Conservation (phyloP, 768 basidiomycete genomes). For the Kwoniella pini region DNA sequence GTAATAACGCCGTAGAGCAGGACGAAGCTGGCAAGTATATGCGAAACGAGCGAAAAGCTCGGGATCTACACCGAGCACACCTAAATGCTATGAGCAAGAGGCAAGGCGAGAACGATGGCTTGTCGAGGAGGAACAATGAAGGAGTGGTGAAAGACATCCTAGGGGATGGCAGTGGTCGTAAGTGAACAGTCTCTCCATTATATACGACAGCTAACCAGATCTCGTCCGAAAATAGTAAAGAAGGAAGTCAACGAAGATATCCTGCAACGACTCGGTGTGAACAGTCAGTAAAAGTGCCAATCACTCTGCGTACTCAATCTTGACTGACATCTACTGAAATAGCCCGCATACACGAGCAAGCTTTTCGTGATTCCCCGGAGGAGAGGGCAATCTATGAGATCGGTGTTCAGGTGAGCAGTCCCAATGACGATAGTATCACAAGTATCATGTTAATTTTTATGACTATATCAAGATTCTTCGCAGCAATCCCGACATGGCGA, state of each 20-base stretch:
- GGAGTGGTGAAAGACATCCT: constrained; percentile 28
- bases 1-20: constrained; percentile 1
- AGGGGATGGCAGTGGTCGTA: constrained; percentile 2
- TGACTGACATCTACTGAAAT: background rate
- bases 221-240: too few species aligned
- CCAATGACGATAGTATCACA: too few species aligned
- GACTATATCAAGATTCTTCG: constrained; percentile 28
- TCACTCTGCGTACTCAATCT: too few species aligned
- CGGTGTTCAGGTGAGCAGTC: constrained; percentile 34
- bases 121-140: constrained; percentile 18
- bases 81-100: constrained; percentile 4
- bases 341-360: constrained; percentile 40
- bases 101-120: constrained; percentile 8
- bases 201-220: background rate
- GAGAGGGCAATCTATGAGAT: constrained; percentile 45
- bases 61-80: constrained; percentile 13
- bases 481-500: constrained; percentile 33
- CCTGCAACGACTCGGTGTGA: constrained; percentile 16
- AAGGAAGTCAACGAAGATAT: constrained; percentile 19
- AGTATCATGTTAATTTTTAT: background rate
- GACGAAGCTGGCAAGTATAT: constrained; percentile 31
- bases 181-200: background rate
- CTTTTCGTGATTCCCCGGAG: constrained; percentile 39
- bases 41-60: constrained; percentile 28
- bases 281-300: too few species aligned